These are phyloP conservation scores for Myochromella boudieri DNA, from an alignment of 768 basidiomycete species.

Conservation along the genomic window DNA sequence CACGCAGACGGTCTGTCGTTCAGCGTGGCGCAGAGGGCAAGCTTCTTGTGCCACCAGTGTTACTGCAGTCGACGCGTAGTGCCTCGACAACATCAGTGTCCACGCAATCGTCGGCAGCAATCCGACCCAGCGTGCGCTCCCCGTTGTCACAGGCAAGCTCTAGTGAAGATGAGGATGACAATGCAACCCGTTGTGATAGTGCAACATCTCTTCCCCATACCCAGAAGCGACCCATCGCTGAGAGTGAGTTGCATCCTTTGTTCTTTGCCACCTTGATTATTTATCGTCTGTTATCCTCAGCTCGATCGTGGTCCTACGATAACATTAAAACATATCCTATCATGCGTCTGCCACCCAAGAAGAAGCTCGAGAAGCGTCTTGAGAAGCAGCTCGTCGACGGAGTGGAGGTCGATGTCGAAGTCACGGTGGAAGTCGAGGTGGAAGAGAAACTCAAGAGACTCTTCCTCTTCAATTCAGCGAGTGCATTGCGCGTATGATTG, in stretches of 20 bases:
- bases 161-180: slow-evolving; percentile 27
- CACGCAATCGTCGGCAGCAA: slow-evolving; percentile 29
- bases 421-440: slow-evolving; percentile 55
- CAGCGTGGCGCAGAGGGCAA: slow-evolving; percentile 63
- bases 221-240: slow-evolving; percentile 42
- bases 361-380: slow-evolving; percentile 44
- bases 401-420: slow-evolving; percentile 40
- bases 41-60: slow-evolving; percentile 50
- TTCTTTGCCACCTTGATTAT: neutral
- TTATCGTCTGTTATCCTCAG: slow-evolving; percentile 31
- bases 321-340: slow-evolving; percentile 68
- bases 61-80: slow-evolving; percentile 34
- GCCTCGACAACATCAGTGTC: slow-evolving; percentile 38
- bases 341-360: slow-evolving; percentile 56
- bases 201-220: slow-evolving; percentile 21
- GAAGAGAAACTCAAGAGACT: slow-evolving; percentile 58
- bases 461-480: slow-evolving; percentile 59
- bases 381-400: slow-evolving; percentile 53
- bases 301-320: slow-evolving; percentile 76
- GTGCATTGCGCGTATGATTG: slow-evolving; percentile 8
- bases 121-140: slow-evolving; percentile 27
- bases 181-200: slow-evolving; percentile 20
- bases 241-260: slow-evolving; percentile 42
- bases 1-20: slow-evolving; percentile 54
- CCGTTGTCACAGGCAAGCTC: slow-evolving; percentile 30